phyloP scores from a whole-genome alignment of 2,329 filamentous ascomycete species.

The Didymella pinodella region DNA sequence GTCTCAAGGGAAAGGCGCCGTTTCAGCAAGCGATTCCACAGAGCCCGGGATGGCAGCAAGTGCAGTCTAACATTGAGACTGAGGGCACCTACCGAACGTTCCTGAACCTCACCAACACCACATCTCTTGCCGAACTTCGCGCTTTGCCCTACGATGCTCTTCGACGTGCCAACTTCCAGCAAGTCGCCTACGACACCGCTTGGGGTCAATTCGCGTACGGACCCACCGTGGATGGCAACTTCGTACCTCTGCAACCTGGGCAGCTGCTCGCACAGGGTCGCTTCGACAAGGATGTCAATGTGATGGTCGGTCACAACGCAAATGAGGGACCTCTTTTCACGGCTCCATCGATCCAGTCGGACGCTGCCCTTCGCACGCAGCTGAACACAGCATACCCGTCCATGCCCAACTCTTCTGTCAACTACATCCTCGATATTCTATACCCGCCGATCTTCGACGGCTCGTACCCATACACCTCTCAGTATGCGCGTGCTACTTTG shows the following conservation, averaged over 20 bases:
- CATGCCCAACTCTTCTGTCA: slow-evolving; percentile 42
- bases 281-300: slow-evolving; percentile 46
- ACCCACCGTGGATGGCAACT: slow-evolving; percentile 47
- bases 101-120: slow-evolving; percentile 44
- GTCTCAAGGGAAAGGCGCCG: slow-evolving; percentile 48
- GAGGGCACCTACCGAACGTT: slow-evolving; percentile 44
- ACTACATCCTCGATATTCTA: slow-evolving; percentile 55
- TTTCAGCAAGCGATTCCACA: slow-evolving; percentile 52
- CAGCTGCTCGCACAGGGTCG: slow-evolving; percentile 49
- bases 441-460: slow-evolving; percentile 62
- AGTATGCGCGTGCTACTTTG: slow-evolving; percentile 54
- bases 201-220: slow-evolving; percentile 49
- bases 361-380: slow-evolving; percentile 38
- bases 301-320: slow-evolving; percentile 55
- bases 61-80: slow-evolving; percentile 35
- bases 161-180: slow-evolving; percentile 47
- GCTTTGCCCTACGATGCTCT: slow-evolving; percentile 41
- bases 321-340: slow-evolving; percentile 58
- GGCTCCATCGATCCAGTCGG: slow-evolving; percentile 47
- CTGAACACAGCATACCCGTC: slow-evolving; percentile 41
- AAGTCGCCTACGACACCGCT: slow-evolving; percentile 38
- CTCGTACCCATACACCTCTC: slow-evolving; percentile 55
- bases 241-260: slow-evolving; percentile 43
- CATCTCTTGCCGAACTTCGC: slow-evolving; percentile 46
- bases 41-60: slow-evolving; percentile 52